Evolutionary conservation across 495 filamentous ascomycete species (phyloP).

Genomic region (Xylaria sp.): DNA sequence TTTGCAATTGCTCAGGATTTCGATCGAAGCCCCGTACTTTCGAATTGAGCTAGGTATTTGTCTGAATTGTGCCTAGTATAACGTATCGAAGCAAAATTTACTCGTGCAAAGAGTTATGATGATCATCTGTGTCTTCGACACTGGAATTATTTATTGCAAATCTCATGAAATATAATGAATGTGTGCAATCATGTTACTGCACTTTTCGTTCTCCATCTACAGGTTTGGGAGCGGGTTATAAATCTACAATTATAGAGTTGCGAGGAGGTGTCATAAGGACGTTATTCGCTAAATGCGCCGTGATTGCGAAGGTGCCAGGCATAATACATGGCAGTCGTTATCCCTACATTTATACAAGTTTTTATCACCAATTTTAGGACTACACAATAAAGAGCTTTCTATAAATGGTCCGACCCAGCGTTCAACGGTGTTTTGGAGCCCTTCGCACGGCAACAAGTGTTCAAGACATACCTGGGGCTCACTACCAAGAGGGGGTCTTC

Average conservation of each 20-base stretch:
- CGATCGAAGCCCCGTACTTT: background rate
- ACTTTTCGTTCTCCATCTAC: background rate
- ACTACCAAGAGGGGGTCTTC: no score
- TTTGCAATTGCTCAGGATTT: background rate
- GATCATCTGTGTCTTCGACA: background rate
- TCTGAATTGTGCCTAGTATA: background rate
- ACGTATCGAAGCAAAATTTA: background rate
- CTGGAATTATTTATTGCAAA: background rate
- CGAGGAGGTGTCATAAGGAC: no score
- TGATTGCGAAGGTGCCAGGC: background rate
- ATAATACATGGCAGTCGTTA: background rate
- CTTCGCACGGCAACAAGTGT: no score
- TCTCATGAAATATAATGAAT: background rate
- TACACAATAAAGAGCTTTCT: no score
- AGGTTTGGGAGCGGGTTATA: background rate
- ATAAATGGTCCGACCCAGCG: no score
- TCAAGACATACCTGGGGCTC: no score
- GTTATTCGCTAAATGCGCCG: background rate
- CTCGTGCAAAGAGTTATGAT: background rate
- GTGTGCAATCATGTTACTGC: no score
- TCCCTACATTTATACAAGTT: background rate
- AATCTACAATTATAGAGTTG: background rate
- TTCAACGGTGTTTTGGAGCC: no score
- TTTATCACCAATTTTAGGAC: no score
- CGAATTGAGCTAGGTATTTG: background rate